Evolutionary conservation across 768 basidiomycete species (phyloP), one percentile per base, ranked within the genome.

Genomic region (Amanita pallidorosea): DNA sequence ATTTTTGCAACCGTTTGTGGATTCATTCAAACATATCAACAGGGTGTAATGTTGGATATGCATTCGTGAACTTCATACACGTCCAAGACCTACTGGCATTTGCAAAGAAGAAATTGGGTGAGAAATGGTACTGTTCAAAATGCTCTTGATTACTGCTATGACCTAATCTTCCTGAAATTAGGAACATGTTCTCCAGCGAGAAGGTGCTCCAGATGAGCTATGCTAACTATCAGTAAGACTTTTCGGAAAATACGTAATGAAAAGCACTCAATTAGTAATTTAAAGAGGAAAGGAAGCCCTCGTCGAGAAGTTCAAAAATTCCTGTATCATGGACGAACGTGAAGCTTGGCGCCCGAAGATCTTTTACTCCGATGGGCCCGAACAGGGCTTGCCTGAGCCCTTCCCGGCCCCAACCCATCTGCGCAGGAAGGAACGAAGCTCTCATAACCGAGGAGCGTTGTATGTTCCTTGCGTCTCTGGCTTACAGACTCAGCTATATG

Each of bases 101-200:
- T 62, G 86, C 87, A 5, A 81, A 77, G 63, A 70, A 72, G 47
- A 79, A 78, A 54, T 70, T 93, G 37, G 88, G 88, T 6, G 78
- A 84, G 55, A 88, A 86, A 65, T 94, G 91, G 90, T 88, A 41
- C 56, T 74, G 63, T 34, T 35, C 3, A 15, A 43, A n/a, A 23
- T 2, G 17, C 27, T 27, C 5, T 20, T 35, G 7, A 48, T 12
- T 18, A 25, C 7, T 9, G 38, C 9, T 2, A 5, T 13, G 15
- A 23, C 20, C 31, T 31, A 46, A 31, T 31, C 20, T n/a, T 48
- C 49, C 37, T 20, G 54, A 47, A 17, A 20, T 13, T 62, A 90
- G 88, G 88, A 92, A 94, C 61, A 82, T 89, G 81, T 92, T 88
- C 62, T 86, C 86, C 7, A 90, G 88, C 54, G 88, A 93, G 65